A percentile compares a stretch with the other conserved stretches of the same genome.
Conservation (phyloP, 345 rosid genomes). For the Xanthoceras sorbifolium region DNA sequence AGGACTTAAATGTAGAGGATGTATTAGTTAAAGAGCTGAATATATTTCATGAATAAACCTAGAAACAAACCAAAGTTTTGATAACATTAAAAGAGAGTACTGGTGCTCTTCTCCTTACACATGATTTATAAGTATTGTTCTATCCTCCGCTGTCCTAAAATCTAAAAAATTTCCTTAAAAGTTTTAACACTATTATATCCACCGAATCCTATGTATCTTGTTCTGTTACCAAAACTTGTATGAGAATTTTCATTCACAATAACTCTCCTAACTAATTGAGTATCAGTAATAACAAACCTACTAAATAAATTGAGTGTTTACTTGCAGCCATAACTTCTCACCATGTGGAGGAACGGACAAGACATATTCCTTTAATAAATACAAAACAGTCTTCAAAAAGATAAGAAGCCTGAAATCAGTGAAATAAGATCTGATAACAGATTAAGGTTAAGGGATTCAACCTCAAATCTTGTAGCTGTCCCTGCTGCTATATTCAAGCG, state of each 20-base stretch:
- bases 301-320: neutral
- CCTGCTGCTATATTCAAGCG: constrained; percentile 93
- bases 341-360: neutral
- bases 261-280: neutral
- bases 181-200: neutral
- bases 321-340: neutral
- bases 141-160: neutral
- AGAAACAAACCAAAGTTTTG: neutral
- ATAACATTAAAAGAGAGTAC: neutral
- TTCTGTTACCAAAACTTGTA: neutral
- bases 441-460: constrained; percentile 31
- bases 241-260: neutral
- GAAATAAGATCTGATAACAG: constrained; percentile 2
- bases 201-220: neutral
- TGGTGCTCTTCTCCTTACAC: neutral
- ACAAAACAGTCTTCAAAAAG: neutral
- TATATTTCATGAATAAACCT: constrained; percentile 15
- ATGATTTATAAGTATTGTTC: neutral
- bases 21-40: constrained; percentile 9
- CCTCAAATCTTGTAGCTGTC: constrained; percentile 97
- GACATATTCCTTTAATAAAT: neutral
- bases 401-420: constrained; percentile 14
- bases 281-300: neutral
- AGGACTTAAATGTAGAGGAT: neutral
- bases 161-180: neutral